Evolutionary conservation across 1,139 yeast genomes (phyloP).

Genomic region (Wickerhamomyces sp.): DNA sequence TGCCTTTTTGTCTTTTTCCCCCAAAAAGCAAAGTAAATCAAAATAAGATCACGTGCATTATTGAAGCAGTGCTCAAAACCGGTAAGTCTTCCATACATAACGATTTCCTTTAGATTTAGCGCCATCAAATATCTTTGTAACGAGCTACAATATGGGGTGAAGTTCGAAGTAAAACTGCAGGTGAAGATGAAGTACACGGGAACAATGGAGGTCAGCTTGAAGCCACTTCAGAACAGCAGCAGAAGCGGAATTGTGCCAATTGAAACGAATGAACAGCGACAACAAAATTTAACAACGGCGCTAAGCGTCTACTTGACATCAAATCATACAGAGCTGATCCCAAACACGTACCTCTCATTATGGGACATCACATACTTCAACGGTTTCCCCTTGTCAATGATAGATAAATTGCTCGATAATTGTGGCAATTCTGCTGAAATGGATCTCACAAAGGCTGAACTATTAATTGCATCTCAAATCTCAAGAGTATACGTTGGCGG

Average conservation of each 20-base stretch:
- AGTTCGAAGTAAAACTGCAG: no score
- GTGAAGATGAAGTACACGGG: background rate
- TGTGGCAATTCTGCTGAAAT: constrained; percentile 6
- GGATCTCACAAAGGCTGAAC: constrained; percentile 25
- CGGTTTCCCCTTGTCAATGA: constrained; percentile 13
- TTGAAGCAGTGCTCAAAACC: background rate
- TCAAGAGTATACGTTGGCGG: constrained; percentile 21
- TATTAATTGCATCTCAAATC: constrained; percentile 26
- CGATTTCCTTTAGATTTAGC: no score
- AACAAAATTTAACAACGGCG: background rate
- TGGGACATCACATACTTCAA: constrained; percentile 4
- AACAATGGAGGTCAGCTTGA: background rate
- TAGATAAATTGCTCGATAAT: constrained; percentile 21
- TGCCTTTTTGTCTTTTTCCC: background rate
- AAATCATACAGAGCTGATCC: background rate
- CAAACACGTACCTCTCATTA: background rate
- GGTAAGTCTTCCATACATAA: background rate
- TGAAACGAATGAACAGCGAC: background rate
- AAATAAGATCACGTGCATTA: background rate
- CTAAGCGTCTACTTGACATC: background rate
- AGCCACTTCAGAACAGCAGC: background rate
- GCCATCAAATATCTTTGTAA: no score
- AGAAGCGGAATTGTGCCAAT: background rate
- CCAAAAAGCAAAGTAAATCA: no score
- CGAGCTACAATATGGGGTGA: no score